Evolutionary conservation across 1,139 yeast genomes (phyloP).

Genomic region (Wickerhamiella infanticola): DNA sequence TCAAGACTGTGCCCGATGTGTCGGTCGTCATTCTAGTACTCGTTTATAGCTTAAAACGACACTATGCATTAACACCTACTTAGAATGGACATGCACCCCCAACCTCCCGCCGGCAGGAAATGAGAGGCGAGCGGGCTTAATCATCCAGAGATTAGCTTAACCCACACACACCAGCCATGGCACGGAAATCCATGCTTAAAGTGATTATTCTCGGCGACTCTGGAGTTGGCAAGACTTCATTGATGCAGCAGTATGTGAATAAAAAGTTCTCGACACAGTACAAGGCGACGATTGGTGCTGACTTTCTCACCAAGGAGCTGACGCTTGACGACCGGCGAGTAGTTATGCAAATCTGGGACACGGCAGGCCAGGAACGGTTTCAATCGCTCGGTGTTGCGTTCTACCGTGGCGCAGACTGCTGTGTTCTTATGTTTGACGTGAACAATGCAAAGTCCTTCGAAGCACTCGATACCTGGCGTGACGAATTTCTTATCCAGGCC

Average conservation of each 20-base stretch:
- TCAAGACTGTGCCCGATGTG: constrained; percentile 89
- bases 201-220: constrained; percentile 93
- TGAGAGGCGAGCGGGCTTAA: neutral
- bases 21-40: constrained; percentile 34
- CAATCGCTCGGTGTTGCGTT: constrained; percentile 95
- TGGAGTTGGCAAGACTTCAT: constrained; percentile 94
- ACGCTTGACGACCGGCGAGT: constrained; percentile 67
- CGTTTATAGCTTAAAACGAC: too few relatives aligned
- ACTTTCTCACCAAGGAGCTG: constrained; percentile 83
- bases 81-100: too few relatives aligned
- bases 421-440: constrained; percentile 89
- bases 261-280: constrained; percentile 91
- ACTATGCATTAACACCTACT: too few relatives aligned
- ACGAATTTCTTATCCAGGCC: constrained; percentile 86
- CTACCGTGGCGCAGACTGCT: constrained; percentile 96
- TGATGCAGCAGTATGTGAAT: constrained; percentile 85
- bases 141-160: neutral
- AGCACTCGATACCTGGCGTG: constrained; percentile 82
- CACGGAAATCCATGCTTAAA: constrained; percentile 78
- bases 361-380: constrained; percentile 79
- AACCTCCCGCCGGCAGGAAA: too few relatives aligned
- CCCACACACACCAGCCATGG: constrained; percentile 6
- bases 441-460: constrained; percentile 88
- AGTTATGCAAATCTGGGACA: constrained; percentile 80
- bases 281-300: constrained; percentile 97